These are phyloP conservation scores for Phaeosphaeria sp. DNA, from an alignment of 2,329 filamentous ascomycete species.

Conservation along the genomic window DNA sequence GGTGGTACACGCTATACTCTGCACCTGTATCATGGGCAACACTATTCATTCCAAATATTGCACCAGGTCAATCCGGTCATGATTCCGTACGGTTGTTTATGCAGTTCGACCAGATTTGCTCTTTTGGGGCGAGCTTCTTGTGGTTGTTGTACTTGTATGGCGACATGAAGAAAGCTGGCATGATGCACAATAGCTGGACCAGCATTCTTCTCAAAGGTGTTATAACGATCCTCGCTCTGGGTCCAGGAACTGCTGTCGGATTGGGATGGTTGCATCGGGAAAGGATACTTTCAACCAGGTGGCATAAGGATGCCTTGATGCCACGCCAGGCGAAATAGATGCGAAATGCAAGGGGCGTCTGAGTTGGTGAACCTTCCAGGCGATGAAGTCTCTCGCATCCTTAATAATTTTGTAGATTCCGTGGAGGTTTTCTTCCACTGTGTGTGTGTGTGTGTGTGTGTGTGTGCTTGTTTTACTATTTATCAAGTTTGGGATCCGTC, in stretches of 20 bases:
- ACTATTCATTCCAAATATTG: constrained; percentile 14
- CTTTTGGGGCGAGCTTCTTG: constrained; percentile 6
- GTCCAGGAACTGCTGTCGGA: constrained; percentile 13
- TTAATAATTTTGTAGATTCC: no score
- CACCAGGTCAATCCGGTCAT: constrained; percentile 5
- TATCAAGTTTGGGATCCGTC: no score
- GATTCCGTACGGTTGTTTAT: constrained; percentile 17
- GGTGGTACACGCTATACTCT: constrained; percentile 19
- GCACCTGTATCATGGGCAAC: constrained; percentile 10
- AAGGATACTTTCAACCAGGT: constrained; percentile 14
- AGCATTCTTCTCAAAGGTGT: constrained; percentile 12
- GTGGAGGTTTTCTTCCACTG: no score
- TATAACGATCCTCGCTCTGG: constrained; percentile 3
- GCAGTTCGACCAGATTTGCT: constrained; percentile 19
- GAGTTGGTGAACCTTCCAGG: no score
- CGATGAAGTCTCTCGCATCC: no score
- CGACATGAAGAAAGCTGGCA: constrained; percentile 17
- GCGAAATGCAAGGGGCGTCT: no score
- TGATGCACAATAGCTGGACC: constrained; percentile 16
- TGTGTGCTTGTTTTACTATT: no score
- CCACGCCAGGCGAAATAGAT: background rate
- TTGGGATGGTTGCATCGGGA: constrained; percentile 22
- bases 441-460: no score
- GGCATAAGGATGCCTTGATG: constrained; percentile 18
- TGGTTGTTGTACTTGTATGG: constrained; percentile 21